Evolutionary conservation across 1,139 yeast genomes (phyloP), one percentile per base, ranked within the genome.

Genomic region (Kodamaea derodonti): DNA sequence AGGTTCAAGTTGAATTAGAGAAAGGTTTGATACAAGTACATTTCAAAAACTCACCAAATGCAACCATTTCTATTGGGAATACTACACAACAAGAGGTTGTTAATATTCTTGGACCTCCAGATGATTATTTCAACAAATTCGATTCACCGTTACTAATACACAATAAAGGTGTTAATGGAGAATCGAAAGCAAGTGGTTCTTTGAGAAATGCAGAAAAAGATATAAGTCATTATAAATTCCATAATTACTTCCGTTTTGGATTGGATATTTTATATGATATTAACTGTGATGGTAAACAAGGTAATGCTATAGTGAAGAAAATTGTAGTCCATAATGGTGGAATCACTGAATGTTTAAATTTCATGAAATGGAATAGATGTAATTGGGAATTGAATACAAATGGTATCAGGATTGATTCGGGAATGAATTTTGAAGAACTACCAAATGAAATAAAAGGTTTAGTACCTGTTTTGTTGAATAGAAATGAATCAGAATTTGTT

Each of bases 211-310:
- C 33, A 20, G 27, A 32, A 9, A 13, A 33, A 9, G 36, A 32
- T 28, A 18, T 30, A 18, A n/a, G 41, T 34, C 54, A 56, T 30
- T 55, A 51, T 42, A 72, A 69, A 40, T 73, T 77, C 44, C 82
- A 78, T 51, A 78, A 77, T 47, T 78, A 78, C 49, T 78, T 67
- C 49, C 53, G 62, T 18, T 61, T 54, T 38, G 84, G 84, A 0
- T 51, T 78, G 29, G 84, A 78, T 48, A 52, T 77, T 4, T 52
- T 77, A 24, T 78, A 75, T 47, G 70, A 70, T 37, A 49, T 70
- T 30, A 62, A 61, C 41, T 37, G 41, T 2, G 34, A 44, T 3
- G 37, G 39, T 3, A 42, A 39, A 31, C 54, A 52, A 12, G 36
- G 36, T 7, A 25, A 29, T 15, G 65, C 69, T 3, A 48, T 56